These are phyloP conservation scores for Aphanocladium album DNA, from an alignment of 2,329 filamentous ascomycete genomes.

Conservation along the genomic window DNA sequence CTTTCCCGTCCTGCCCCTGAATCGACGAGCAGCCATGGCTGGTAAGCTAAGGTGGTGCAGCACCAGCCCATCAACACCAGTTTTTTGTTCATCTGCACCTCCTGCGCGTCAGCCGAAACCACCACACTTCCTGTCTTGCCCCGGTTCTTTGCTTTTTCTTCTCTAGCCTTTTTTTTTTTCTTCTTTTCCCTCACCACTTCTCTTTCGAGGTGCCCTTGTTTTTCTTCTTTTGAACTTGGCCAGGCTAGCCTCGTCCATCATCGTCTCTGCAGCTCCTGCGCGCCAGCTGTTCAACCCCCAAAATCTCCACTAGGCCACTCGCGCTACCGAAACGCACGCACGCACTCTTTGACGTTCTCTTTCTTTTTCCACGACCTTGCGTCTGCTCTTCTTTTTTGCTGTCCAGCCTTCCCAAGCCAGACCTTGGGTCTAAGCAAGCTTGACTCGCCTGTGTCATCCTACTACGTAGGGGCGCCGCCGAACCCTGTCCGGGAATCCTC, in stretches of 20 bases:
- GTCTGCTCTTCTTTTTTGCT: neutral
- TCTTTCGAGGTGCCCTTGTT: neutral
- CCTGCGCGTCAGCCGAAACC: constrained; percentile 2
- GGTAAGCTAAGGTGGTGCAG: no score
- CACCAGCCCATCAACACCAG: neutral
- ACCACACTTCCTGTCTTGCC: neutral
- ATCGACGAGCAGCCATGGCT: neutral
- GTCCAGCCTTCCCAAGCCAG: neutral
- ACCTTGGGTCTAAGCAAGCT: neutral
- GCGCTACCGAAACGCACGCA: neutral
- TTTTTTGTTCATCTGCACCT: neutral
- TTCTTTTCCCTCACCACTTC: neutral
- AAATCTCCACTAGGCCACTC: neutral
- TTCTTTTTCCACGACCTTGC: neutral
- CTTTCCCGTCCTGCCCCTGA: constrained; percentile 5
- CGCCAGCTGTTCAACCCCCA: neutral
- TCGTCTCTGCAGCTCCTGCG: neutral
- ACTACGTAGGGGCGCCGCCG: no score
- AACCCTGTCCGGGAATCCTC: no score
- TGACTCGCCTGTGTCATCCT: no score
- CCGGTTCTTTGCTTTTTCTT: neutral
- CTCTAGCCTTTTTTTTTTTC: constrained; percentile 6
- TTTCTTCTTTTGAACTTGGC: neutral
- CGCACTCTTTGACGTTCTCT: neutral
- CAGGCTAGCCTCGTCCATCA: neutral